Conservation (phyloP, 2,329 filamentous ascomycete species). For the Colletotrichum tamarilloi region DNA sequence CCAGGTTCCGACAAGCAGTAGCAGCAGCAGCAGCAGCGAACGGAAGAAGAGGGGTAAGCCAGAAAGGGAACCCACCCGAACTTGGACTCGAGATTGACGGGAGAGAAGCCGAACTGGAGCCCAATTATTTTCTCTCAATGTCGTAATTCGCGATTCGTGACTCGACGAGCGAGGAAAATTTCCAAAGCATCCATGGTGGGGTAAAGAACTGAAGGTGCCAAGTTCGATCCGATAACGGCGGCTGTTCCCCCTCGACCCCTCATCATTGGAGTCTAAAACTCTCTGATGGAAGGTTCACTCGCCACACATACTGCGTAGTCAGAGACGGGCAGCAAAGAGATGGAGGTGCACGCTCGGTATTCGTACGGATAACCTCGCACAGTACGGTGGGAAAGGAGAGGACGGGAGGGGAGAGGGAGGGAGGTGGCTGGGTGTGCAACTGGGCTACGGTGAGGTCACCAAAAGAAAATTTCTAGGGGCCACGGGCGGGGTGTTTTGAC, state of each 20-base stretch:
- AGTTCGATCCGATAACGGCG: slow-evolving; percentile 29
- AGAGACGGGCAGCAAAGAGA: background rate
- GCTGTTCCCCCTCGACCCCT: slow-evolving; percentile 5
- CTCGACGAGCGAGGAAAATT: slow-evolving; percentile 22
- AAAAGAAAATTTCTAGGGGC: slow-evolving; percentile 20
- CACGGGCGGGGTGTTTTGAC: slow-evolving; percentile 31
- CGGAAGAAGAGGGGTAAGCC: background rate
- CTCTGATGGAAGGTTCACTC: background rate
- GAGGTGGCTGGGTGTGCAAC: slow-evolving; percentile 1
- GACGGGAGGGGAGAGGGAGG: background rate
- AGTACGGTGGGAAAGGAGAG: background rate
- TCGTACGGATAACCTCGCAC: background rate
- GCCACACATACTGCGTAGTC: no score
- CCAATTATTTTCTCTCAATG: background rate
- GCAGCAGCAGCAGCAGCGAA: background rate
- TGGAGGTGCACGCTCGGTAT: background rate
- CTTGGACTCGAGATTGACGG: background rate
- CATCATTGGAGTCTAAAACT: background rate
- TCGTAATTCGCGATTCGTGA: slow-evolving; percentile 23
- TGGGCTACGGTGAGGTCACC: slow-evolving; percentile 21
- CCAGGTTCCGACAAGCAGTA: background rate
- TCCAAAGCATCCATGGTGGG: slow-evolving; percentile 26
- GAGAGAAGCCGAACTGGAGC: background rate
- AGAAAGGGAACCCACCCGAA: background rate
- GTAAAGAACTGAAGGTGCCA: slow-evolving; percentile 1